Base-by-base conservation (phyloP, 306 rosid species). In the Sindora glabra region DNA sequence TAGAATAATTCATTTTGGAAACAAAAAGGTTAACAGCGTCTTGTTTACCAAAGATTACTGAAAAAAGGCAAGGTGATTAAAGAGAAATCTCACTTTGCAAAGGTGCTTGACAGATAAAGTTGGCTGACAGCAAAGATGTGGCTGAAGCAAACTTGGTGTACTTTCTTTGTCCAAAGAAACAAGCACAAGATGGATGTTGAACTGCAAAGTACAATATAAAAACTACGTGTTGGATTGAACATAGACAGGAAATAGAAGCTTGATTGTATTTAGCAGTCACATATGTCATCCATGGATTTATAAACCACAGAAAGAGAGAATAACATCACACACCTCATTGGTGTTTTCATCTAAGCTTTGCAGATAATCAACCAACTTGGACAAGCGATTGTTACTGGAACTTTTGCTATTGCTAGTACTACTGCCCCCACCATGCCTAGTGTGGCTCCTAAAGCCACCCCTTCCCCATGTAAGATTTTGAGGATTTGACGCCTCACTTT, bases 381-480 rank as follows among this genome's bases (percentile, higher is more conserved):
- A 69, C 68, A 87, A 48, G 49, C 97, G 97, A 72, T 76, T 47
- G 26, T 64, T 74, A 56, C 89, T 86, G 23, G 91, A 77, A 62
- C 56, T 87, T 75, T 79, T 89, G 74, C 72, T 79, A 68, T 59
- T 79, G 79, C 80, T 75, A n/a, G n/a, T n/a, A 47, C 97, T 81
- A 53, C 77, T 65, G 39, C 87, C 73, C 67, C 76, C 60, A n/a
- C 97, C 95, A 76, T 90, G 77, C 26, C 97, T 74, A 5, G 95
- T 82, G 72, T 85, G 69, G 56, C 96, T 90, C 48, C 97, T 83
- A 64, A 81, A 81, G 50, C 97, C 95, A 55, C 95, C 97, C 55
- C 95, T 69, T 57, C 97, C 97, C 97, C 97, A 90, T 34, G 91
- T 85, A 64, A 85, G 95, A 70, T 76, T 85, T 62, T 82, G 83